These are phyloP conservation scores for Quercus engelmannii DNA, from an alignment of 306 rosid genomes.

Conservation along the genomic window DNA sequence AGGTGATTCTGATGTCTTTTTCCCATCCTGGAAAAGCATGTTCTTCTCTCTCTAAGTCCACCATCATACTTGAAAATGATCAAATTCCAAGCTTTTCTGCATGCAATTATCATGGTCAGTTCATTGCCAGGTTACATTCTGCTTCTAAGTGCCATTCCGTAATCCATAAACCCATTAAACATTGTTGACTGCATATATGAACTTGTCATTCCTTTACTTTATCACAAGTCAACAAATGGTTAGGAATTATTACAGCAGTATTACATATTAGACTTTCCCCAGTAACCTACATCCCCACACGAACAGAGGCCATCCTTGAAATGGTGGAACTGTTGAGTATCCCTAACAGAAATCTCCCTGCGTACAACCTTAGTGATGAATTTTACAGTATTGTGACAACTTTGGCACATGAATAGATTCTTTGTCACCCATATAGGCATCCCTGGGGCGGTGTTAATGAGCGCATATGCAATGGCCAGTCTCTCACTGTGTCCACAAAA, in stretches of 20 bases:
- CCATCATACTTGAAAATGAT: not conserved
- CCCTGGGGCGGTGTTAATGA: conserved; percentile 80
- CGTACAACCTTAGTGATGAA: conserved; percentile 74
- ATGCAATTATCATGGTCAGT: not conserved
- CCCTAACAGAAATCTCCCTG: conserved; percentile 79
- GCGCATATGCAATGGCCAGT: conserved; percentile 71
- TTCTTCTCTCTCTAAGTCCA: not conserved
- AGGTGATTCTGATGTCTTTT: not conserved
- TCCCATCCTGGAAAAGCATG: not conserved
- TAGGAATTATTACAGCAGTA: conserved; percentile 20
- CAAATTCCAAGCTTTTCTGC: not conserved
- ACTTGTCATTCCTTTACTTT: conserved; percentile 13
- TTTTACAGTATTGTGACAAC: conserved; percentile 66
- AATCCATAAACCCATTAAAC: conserved; percentile 1
- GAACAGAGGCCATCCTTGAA: conserved; percentile 87
- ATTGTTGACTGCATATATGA: conserved; percentile 1
- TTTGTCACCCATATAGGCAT: conserved; percentile 81
- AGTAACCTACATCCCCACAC: conserved; percentile 75
- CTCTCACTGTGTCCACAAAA: conserved; percentile 95
- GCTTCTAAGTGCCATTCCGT: conserved; percentile 7
- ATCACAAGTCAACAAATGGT: conserved; percentile 8
- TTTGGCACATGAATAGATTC: conserved; percentile 82
- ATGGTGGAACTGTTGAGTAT: conserved; percentile 77
- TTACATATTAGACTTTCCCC: conserved; percentile 24
- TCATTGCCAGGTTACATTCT: not conserved